Percentiles rank a stretch among this genome's conserved stretches.
These are phyloP conservation scores for Pythium rhizo-oryzae DNA, from an alignment of 352 stramenopile species.

Conservation along the genomic window DNA sequence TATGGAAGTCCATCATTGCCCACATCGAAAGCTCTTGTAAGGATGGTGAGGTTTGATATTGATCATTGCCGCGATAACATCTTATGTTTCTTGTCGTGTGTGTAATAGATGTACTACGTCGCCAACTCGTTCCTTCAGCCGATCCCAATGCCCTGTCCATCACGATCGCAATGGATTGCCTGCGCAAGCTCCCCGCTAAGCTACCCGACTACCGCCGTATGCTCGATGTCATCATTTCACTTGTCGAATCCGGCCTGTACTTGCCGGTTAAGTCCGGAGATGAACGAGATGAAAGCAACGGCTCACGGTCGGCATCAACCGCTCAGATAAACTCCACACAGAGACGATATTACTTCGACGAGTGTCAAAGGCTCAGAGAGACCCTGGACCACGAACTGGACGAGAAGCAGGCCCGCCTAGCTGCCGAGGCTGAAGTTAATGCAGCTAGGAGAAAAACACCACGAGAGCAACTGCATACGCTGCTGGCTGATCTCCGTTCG, in stretches of 20 bases:
- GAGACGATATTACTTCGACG: constrained; percentile 56
- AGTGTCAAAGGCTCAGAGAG: constrained; percentile 32
- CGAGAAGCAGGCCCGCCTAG: constrained; percentile 7
- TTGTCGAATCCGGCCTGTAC: constrained; percentile 60
- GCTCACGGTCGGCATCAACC: background rate
- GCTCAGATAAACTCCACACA: background rate
- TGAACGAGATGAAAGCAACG: background rate
- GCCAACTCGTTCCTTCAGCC: constrained; percentile 43
- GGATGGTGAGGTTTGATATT: background rate
- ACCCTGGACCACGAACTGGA: constrained; percentile 17
- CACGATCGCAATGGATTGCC: constrained; percentile 72
- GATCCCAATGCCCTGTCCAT: constrained; percentile 57
- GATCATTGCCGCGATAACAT: background rate
- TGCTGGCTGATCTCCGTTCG: constrained; percentile 36
- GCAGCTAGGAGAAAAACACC: constrained; percentile 4
- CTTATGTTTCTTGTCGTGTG: background rate
- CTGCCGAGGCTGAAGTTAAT: constrained; percentile 17
- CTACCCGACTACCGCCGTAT: constrained; percentile 68
- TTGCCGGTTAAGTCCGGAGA: constrained; percentile 4
- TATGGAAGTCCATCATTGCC: constrained; percentile 67
- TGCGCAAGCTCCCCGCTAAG: constrained; percentile 54
- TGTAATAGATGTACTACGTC: constrained; percentile 57
- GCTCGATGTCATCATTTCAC: constrained; percentile 49
- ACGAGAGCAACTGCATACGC: constrained; percentile 34
- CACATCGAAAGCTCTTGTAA: constrained; percentile 78